These are phyloP conservation scores for Neocatenulostroma microsporum DNA, from an alignment of 2,329 filamentous ascomycete genomes.

Conservation along the genomic window DNA sequence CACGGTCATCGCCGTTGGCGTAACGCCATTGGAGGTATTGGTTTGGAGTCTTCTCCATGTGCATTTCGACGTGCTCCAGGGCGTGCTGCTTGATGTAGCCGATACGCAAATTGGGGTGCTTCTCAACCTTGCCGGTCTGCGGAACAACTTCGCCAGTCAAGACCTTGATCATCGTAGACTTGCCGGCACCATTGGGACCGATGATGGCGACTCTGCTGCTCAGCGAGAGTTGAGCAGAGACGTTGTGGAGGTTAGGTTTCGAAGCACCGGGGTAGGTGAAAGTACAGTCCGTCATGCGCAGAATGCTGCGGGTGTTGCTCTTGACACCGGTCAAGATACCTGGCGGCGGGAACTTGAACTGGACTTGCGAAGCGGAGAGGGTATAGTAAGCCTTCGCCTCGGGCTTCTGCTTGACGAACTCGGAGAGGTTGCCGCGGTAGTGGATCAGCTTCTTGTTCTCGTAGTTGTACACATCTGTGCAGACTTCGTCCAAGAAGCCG, in stretches of 20 bases:
- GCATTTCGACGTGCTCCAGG: slow-evolving; percentile 98
- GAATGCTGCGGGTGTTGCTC: slow-evolving; percentile 85
- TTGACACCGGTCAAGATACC: slow-evolving; percentile 94
- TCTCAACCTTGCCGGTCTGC: slow-evolving; percentile 79
- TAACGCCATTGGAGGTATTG: slow-evolving; percentile 99
- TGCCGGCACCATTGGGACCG: slow-evolving; percentile 93
- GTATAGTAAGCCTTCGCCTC: slow-evolving; percentile 99
- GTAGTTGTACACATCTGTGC: slow-evolving; percentile 98
- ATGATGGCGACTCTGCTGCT: slow-evolving; percentile 95
- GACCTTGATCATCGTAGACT: slow-evolving; percentile 96
- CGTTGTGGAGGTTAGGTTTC: slow-evolving; percentile 81
- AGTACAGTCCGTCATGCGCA: slow-evolving; percentile 85
- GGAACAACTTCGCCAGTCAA: slow-evolving; percentile 88
- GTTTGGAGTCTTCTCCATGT: slow-evolving; percentile 97
- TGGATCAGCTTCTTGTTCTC: slow-evolving; percentile 91
- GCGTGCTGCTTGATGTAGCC: slow-evolving; percentile 99
- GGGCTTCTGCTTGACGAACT: slow-evolving; percentile 80
- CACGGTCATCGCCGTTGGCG: slow-evolving; percentile 90
- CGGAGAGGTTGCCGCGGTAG: slow-evolving; percentile 74
- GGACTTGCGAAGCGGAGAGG: slow-evolving; percentile 73
- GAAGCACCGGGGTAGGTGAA: slow-evolving; percentile 87
- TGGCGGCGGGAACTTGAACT: slow-evolving; percentile 97
- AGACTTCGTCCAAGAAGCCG: slow-evolving; percentile 91
- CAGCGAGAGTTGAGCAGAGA: slow-evolving; percentile 77
- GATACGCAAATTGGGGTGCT: slow-evolving; percentile 96